Evolutionary conservation across 2,329 filamentous ascomycete genomes (phyloP), one percentile per base, ranked within the genome.

Genomic region (Colletotrichum costaricense): DNA sequence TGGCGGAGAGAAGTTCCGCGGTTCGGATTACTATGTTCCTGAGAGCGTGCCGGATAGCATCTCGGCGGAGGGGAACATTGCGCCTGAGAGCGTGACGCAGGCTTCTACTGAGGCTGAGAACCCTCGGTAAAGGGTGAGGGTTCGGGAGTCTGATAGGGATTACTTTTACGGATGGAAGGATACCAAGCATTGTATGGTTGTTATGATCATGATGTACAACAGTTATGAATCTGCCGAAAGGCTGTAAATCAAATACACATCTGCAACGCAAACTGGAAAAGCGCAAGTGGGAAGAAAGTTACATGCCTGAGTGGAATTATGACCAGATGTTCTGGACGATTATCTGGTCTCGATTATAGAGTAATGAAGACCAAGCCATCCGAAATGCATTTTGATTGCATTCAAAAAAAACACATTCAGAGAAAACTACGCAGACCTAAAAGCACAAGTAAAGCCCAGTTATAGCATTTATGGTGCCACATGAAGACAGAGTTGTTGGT

Each of bases 11-110:
- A 74, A 82, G 65, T 86, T 81, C 78, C 83, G 82, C 77, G 85
- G 84, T 7, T 78, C 79, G 2, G 79, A 87, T 11, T 85, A 85
- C 72, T 83, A 86, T 70, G 75, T 73, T 2, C 81, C 82, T 0
- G 83, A 86, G 80, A 80, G 77, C 24, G 84, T 86, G 30, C 83
- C 84, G 6, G 84, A 85, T 22, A 83, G 82, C 60, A 73, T 71
- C 26, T 73, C 71, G 1, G 71, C 67, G 2, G 82, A 85, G 78
- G 83, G 83, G 0, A 78, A 83, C 65, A 76, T 86, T 59, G 77
- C 86, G 11, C 85, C 85, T 0, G 78, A 77, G 58, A 87, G 83
- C 42, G 84, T 84, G 54, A 80, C 81, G 2, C 77, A 87, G 77
- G 76, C 81, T 22, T 80, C 80, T 60, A 75, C 75, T 11, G 81